phyloP scores from a whole-genome alignment of 2,329 filamentous ascomycete genomes.

The Erysiphe neolycopersici region DNA sequence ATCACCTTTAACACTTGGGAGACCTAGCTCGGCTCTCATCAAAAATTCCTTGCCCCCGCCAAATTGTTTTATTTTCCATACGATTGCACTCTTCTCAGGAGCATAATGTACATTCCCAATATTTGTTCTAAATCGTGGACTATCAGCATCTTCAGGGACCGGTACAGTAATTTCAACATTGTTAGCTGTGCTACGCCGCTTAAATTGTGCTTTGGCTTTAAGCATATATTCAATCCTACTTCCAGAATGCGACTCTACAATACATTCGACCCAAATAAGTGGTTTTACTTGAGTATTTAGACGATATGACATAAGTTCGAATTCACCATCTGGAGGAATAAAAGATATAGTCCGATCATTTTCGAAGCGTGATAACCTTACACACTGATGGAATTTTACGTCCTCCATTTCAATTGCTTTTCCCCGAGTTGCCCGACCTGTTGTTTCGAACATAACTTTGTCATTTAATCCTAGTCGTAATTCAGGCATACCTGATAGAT shows the following conservation, averaged over 20 bases:
- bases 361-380: conserved; percentile 83
- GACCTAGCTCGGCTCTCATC: conserved; percentile 86
- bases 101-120: conserved; percentile 95
- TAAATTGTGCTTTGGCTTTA: conserved; percentile 95
- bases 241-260: conserved; percentile 86
- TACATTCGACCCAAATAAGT: conserved; percentile 94
- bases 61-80: conserved; percentile 99
- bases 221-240: conserved; percentile 97
- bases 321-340: conserved; percentile 93
- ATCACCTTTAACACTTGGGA: conserved; percentile 82
- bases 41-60: conserved; percentile 95
- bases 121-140: conserved; percentile 86
- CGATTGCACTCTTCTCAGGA: conserved; percentile 86
- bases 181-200: conserved; percentile 88
- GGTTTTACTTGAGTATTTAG: conserved; percentile 97
- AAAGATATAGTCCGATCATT: conserved; percentile 98
- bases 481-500: conserved; percentile 94
- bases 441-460: conserved; percentile 99
- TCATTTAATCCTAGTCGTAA: conserved; percentile 84
- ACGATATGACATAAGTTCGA: conserved; percentile 97
- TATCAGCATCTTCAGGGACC: conserved; percentile 90
- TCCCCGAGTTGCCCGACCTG: conserved; percentile 71
- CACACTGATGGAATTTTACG: conserved; percentile 98
- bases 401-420: conserved; percentile 99
- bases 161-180: conserved; percentile 97